phyloP scores from a whole-genome alignment of 441 rosid species.

The Erodium trifolium region DNA sequence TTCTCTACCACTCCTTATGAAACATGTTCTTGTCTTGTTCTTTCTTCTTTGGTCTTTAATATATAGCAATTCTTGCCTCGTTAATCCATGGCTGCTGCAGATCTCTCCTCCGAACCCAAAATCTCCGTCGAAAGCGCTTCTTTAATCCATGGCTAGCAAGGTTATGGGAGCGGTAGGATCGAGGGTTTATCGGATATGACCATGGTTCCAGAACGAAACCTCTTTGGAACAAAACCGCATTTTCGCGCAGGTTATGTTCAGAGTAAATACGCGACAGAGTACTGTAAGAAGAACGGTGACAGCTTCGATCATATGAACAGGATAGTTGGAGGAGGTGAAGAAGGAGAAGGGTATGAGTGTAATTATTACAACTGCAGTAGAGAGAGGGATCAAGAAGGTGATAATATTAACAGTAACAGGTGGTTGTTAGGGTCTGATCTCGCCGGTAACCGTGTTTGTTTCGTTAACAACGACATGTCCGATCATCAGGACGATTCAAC shows the following conservation, averaged over 20 bases:
- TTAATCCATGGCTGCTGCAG: too few relatives aligned
- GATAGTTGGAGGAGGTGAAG: conserved; percentile 14
- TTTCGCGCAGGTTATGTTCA: conserved; percentile 18
- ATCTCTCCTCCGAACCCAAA: conserved; percentile 29
- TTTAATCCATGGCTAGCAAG: conserved; percentile 38
- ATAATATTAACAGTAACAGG: too few relatives aligned
- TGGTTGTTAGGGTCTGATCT: conserved; percentile 47
- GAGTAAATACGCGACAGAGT: not conserved
- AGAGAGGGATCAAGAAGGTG: too few relatives aligned
- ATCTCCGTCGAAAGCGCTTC: not conserved
- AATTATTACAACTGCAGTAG: conserved; percentile 27
- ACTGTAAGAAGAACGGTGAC: not conserved
- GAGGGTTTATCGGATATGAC: conserved; percentile 39
- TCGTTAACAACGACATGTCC: too few relatives aligned
- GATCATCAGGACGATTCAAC: conserved; percentile 53
- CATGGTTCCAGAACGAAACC: conserved; percentile 61
- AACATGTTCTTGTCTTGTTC: too few relatives aligned
- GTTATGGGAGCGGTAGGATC: conserved; percentile 12
- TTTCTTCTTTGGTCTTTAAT: too few relatives aligned
- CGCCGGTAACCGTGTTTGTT: conserved; percentile 18
- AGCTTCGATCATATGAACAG: not conserved
- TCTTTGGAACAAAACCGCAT: conserved; percentile 24
- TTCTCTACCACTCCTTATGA: conserved; percentile 20
- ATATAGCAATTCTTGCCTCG: too few relatives aligned
- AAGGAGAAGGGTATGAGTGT: conserved; percentile 15